Evolutionary conservation across 129 eudicot genomes (phyloP).

Genomic region (Flaveria sonorensis): DNA sequence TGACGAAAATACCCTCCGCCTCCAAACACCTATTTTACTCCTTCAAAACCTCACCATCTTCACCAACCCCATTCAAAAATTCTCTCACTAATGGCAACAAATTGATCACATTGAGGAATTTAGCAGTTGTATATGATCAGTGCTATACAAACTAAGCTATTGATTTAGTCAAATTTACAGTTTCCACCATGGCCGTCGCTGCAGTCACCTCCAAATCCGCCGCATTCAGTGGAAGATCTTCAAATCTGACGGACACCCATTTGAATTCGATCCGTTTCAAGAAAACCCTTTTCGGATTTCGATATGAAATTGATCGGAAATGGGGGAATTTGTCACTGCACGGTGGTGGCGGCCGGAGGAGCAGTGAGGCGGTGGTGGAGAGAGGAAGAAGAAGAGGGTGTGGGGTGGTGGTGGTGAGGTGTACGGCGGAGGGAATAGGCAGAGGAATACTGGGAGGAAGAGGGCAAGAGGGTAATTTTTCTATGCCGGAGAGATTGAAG

Average conservation of each 20-base stretch:
- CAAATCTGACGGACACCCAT: slow-evolving; percentile 31
- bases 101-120: not conserved
- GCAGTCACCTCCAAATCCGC: slow-evolving; percentile 32
- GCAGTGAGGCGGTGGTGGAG: slow-evolving; percentile 20
- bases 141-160: not conserved
- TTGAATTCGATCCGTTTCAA: slow-evolving; percentile 34
- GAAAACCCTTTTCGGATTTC: slow-evolving; percentile 44
- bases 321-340: slow-evolving; percentile 35
- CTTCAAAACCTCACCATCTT: slow-evolving; percentile 25
- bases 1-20: slow-evolving; percentile 34
- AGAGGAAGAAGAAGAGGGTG: slow-evolving; percentile 28
- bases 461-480: slow-evolving; percentile 46
- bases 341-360: slow-evolving; percentile 35
- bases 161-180: not conserved
- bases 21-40: slow-evolving; percentile 19
- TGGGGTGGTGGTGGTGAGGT: slow-evolving; percentile 39
- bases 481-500: slow-evolving; percentile 67
- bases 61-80: slow-evolving; percentile 44
- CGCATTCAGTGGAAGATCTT: slow-evolving; percentile 35
- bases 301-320: slow-evolving; percentile 26
- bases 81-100: slow-evolving; percentile 25
- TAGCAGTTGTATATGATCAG: not conserved
- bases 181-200: slow-evolving; percentile 40
- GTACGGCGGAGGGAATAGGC: slow-evolving; percentile 81
- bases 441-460: slow-evolving; percentile 54